A percentile compares a stretch with the other conserved stretches of the same genome.
These are phyloP conservation scores for Globisporangium cystogenes DNA, from an alignment of 352 stramenopile species.

Conservation along the genomic window DNA sequence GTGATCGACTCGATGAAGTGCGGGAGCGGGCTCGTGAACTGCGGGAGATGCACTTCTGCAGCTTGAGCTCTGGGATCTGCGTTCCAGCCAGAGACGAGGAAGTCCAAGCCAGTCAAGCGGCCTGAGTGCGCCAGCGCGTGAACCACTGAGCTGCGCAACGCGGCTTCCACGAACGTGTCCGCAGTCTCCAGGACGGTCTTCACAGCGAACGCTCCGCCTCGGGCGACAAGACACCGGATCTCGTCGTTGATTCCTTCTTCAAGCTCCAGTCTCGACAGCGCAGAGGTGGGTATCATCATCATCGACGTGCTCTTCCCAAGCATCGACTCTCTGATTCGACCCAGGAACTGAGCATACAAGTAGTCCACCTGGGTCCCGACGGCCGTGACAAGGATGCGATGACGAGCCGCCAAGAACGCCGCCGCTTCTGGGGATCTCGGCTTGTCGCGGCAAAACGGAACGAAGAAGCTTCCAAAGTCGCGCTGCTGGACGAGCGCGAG, in stretches of 20 bases:
- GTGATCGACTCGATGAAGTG: slow-evolving; percentile 55
- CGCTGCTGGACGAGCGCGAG: slow-evolving; percentile 56
- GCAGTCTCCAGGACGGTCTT: slow-evolving; percentile 36
- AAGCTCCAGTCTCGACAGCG: slow-evolving; percentile 20
- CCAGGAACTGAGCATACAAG: slow-evolving; percentile 39
- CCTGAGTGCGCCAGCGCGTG: slow-evolving; percentile 44
- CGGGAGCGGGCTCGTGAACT: slow-evolving; percentile 37
- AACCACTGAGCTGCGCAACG: slow-evolving; percentile 31
- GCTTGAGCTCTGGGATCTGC: background rate
- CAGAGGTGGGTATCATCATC: background rate
- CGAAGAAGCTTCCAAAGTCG: slow-evolving; percentile 39
- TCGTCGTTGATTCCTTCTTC: slow-evolving; percentile 47
- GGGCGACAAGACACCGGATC: slow-evolving; percentile 34
- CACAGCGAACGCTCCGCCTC: slow-evolving; percentile 32
- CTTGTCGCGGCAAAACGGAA: slow-evolving; percentile 33
- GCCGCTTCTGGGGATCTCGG: slow-evolving; percentile 21
- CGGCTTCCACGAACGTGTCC: slow-evolving; percentile 26
- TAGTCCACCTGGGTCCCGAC: slow-evolving; percentile 40
- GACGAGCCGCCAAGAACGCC: slow-evolving; percentile 35
- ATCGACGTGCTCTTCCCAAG: slow-evolving; percentile 12
- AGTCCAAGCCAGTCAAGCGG: slow-evolving; percentile 47
- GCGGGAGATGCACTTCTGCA: slow-evolving; percentile 6
- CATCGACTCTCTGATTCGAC: slow-evolving; percentile 27
- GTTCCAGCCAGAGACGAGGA: slow-evolving; percentile 47
- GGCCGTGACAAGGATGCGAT: slow-evolving; percentile 26